Evolutionary conservation across 1,284 basidiomycete species (phyloP), one percentile per base, ranked within the genome.

Genomic region (Xanthoconium separans): DNA sequence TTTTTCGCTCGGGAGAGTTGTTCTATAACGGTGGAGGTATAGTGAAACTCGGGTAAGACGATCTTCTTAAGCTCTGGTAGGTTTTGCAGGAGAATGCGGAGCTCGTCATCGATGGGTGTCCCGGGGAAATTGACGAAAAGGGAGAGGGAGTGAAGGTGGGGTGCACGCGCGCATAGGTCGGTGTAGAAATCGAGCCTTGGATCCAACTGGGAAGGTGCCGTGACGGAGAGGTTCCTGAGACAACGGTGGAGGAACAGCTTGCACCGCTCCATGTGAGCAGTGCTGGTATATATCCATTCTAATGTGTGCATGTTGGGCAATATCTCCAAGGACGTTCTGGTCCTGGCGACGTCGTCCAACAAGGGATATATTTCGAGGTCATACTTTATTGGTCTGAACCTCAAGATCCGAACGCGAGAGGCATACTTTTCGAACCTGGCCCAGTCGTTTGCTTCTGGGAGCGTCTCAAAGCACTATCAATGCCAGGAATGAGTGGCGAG

Each of bases 341-440:
- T 80, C 43, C 78, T 73, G 0, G 81, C 81, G 11, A 86, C 72
- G 48, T 79, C 78, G 61, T 83, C 78, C 58, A 85, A 78, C 24
- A 79, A 53, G 36, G 49, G 43, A n/a, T 3, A 52, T 15, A 68
- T 50, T 8, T 56, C 57, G 12, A 34, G 33, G 4, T 53, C 43
- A 48, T 63, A 58, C 24, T 33, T 44, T 22, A 18, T 8, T 0
- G 47, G 31, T 7, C 13, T 46, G 53, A 71, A 74, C 34, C 57
- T 62, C 20, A 81, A 54, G 3, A 61, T 68, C 11, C 84, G 77
- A 16, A 87, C 79, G 27, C 83, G 80, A 24, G 72, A 65, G 20
- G 77, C 77, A 58, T 85, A 87, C 33, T 71, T 73, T 51, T 76
- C 70, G 62, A 87, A 84, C 15, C 77, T 72, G 20, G 67, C 65